phyloP scores from a whole-genome alignment of 129 eudicot species.

The Oenanthe sinensis region DNA sequence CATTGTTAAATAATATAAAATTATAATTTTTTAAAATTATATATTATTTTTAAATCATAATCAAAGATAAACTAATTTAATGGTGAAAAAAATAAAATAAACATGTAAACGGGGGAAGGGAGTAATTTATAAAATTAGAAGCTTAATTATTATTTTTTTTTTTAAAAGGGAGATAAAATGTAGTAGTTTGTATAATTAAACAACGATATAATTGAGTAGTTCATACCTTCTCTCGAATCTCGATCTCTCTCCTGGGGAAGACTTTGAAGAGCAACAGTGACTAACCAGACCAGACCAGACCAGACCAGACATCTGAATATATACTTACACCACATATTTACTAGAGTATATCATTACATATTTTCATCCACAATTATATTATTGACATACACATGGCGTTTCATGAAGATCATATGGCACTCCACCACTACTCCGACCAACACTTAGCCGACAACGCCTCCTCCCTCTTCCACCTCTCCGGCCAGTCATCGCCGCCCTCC shows the following conservation, averaged over 20 bases:
- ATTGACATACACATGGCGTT: slow-evolving; percentile 29
- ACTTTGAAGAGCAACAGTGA: background rate
- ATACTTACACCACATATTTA: too few species aligned
- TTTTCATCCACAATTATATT: background rate
- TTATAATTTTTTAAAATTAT: too few species aligned
- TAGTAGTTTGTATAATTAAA: too few species aligned
- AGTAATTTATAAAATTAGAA: too few species aligned
- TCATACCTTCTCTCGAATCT: background rate
- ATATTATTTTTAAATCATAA: too few species aligned
- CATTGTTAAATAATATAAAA: too few species aligned
- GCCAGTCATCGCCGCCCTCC: slow-evolving; percentile 19
- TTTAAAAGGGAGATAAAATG: too few species aligned
- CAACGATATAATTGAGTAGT: background rate
- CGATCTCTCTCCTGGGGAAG: background rate
- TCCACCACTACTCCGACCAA: slow-evolving; percentile 52
- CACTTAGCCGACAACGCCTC: slow-evolving; percentile 34
- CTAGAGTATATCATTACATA: background rate
- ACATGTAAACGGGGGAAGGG: too few species aligned
- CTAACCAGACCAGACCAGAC: background rate
- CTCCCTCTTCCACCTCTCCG: slow-evolving; percentile 30
- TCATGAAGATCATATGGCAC: slow-evolving; percentile 66
- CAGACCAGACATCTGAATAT: background rate
- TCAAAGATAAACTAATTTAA: too few species aligned
- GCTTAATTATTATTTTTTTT: too few species aligned
- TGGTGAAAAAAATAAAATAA: too few species aligned